Conservation (phyloP, 331 rosid species). For the Quercus tomentella region DNA sequence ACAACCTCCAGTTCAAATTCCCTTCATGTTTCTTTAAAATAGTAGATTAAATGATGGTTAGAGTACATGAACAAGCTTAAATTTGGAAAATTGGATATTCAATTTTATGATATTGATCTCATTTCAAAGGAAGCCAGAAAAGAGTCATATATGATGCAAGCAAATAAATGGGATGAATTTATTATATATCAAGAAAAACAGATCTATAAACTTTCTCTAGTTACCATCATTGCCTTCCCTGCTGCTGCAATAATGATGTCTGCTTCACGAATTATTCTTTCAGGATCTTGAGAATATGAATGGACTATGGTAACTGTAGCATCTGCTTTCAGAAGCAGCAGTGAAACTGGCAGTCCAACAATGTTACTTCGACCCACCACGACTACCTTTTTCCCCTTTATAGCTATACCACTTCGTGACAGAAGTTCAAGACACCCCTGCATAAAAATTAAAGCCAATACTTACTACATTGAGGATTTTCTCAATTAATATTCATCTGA, state of each 20-base stretch:
- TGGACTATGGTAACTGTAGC: constrained; percentile 81
- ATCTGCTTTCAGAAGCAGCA: constrained; percentile 84
- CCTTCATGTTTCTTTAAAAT: background rate
- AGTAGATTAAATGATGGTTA: background rate
- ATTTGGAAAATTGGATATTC: background rate
- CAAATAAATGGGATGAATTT: background rate
- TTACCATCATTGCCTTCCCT: constrained; percentile 83
- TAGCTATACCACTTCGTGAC: constrained; percentile 60
- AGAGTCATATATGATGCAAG: background rate
- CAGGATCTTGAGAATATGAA: constrained; percentile 63
- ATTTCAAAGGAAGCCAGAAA: background rate
- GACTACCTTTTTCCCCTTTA: constrained; percentile 75
- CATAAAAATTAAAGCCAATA: constrained; percentile 5
- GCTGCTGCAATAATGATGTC: constrained; percentile 93
- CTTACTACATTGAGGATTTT: background rate
- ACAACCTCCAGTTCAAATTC: background rate
- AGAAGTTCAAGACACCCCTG: constrained; percentile 86
- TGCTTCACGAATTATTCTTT: constrained; percentile 65
- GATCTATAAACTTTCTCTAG: constrained; percentile 9
- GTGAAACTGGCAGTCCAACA: constrained; percentile 82
- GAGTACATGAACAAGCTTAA: background rate
- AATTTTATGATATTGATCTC: background rate
- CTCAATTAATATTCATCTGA: background rate
- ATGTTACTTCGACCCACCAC: constrained; percentile 95
- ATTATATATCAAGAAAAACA: background rate